Percentiles rank a stretch among this genome's conserved stretches.
Evolutionary conservation across 2,329 filamentous ascomycete genomes (phyloP).

Genomic region (Dothidotthia symphoricarpi): DNA sequence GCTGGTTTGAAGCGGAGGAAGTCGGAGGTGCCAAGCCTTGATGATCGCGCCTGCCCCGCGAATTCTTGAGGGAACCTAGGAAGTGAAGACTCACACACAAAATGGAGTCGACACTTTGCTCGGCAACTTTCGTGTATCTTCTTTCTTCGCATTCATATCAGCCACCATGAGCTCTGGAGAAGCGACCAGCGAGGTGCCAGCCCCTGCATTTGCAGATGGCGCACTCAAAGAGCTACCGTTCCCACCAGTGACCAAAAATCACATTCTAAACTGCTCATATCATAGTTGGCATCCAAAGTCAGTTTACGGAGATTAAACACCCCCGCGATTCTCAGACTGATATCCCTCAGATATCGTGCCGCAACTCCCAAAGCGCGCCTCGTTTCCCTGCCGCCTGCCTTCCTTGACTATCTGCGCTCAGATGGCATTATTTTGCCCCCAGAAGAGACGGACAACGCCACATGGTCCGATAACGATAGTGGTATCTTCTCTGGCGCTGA

Average conservation of each 20-base stretch:
- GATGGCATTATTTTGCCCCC: constrained; percentile 89
- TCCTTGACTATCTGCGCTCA: constrained; percentile 82
- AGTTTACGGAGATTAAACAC: background rate
- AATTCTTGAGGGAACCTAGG: constrained; percentile 16
- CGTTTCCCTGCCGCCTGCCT: constrained; percentile 71
- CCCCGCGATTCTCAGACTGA: constrained; percentile 5
- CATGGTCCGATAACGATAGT: constrained; percentile 52
- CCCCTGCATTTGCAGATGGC: constrained; percentile 7
- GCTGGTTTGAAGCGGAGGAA: constrained; percentile 15
- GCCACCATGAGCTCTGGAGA: constrained; percentile 24
- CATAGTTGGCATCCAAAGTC: constrained; percentile 84
- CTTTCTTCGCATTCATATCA: background rate
- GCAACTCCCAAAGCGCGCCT: constrained; percentile 83
- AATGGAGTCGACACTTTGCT: constrained; percentile 21
- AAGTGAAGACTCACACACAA: constrained; percentile 23
- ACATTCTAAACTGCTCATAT: constrained; percentile 93
- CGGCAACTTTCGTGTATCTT: background rate
- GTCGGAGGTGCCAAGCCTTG: constrained; percentile 26
- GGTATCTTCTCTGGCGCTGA: constrained; percentile 52
- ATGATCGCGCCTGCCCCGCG: constrained; percentile 24
- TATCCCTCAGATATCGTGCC: constrained; percentile 64
- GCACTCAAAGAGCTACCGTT: constrained; percentile 59
- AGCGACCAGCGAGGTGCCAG: background rate
- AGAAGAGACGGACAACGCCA: constrained; percentile 53
- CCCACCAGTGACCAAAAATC: constrained; percentile 76